Evolutionary conservation across 2,329 filamentous ascomycete species (phyloP).

Genomic region (Colletotrichum acutatum): DNA sequence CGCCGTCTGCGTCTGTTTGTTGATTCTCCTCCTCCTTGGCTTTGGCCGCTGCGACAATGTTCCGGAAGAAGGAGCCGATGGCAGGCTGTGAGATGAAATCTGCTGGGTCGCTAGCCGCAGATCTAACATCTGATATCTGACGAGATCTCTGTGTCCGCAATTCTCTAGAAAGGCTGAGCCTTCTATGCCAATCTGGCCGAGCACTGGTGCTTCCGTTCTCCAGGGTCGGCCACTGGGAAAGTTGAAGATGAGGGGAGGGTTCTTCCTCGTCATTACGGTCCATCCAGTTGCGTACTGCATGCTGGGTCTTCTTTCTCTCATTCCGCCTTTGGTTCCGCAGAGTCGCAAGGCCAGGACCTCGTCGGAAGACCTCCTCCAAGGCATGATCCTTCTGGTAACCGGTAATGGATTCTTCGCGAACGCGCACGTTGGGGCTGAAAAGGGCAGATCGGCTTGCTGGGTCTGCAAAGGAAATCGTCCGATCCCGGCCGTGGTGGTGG

Average conservation of each 20-base stretch:
- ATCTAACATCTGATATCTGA: slow-evolving; percentile 66
- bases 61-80: slow-evolving; percentile 32
- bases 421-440: slow-evolving; percentile 78
- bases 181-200: slow-evolving; percentile 59
- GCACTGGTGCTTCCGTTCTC: slow-evolving; percentile 51
- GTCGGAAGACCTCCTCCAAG: slow-evolving; percentile 89
- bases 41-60: slow-evolving; percentile 28
- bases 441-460: slow-evolving; percentile 67
- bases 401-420: slow-evolving; percentile 87
- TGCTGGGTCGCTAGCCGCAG: slow-evolving; percentile 71
- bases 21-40: slow-evolving; percentile 57
- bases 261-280: slow-evolving; percentile 70
- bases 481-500: slow-evolving; percentile 60
- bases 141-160: slow-evolving; percentile 56
- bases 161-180: slow-evolving; percentile 65
- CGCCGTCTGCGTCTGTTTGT: slow-evolving; percentile 86
- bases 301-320: slow-evolving; percentile 79
- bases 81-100: slow-evolving; percentile 62
- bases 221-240: slow-evolving; percentile 61
- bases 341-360: slow-evolving; percentile 73
- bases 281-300: slow-evolving; percentile 92
- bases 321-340: slow-evolving; percentile 69
- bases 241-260: slow-evolving; percentile 48
- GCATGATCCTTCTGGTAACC: slow-evolving; percentile 92
- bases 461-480: slow-evolving; percentile 68